These are phyloP conservation scores for Serpula lacrymans DNA, from an alignment of 768 basidiomycete genomes.

Conservation along the genomic window DNA sequence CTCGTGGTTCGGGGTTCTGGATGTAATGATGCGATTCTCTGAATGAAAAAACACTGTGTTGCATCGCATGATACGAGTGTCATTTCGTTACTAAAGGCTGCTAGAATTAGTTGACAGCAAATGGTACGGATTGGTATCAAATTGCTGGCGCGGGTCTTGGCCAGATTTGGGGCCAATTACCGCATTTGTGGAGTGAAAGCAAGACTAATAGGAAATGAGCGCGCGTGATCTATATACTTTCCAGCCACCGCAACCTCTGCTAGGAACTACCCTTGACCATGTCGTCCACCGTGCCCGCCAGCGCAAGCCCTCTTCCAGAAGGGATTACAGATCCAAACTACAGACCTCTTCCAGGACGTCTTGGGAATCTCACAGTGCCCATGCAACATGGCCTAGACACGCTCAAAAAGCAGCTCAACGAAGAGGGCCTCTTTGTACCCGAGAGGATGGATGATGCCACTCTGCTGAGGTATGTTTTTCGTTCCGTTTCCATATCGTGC, in stretches of 20 bases:
- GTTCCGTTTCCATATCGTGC: not conserved
- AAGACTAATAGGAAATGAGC: too few relatives aligned
- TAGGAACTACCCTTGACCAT: slow-evolving; percentile 18
- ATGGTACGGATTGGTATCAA: too few relatives aligned
- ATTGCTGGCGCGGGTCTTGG: too few relatives aligned
- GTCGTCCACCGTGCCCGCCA: slow-evolving; percentile 35
- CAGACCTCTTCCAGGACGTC: slow-evolving; percentile 64
- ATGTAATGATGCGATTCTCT: slow-evolving; percentile 30
- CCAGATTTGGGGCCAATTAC: too few relatives aligned
- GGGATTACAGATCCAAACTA: slow-evolving; percentile 64
- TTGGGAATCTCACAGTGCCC: slow-evolving; percentile 69
- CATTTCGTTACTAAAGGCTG: too few relatives aligned
- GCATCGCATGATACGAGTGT: too few relatives aligned
- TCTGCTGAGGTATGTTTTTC: slow-evolving; percentile 53
- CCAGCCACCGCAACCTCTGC: not conserved
- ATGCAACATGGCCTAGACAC: slow-evolving; percentile 68
- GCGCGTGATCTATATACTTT: too few relatives aligned
- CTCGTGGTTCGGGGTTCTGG: slow-evolving; percentile 30
- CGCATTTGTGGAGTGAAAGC: too few relatives aligned
- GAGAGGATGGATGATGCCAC: slow-evolving; percentile 69
- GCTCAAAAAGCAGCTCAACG: slow-evolving; percentile 61
- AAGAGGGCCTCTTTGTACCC: slow-evolving; percentile 55
- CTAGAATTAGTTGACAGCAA: too few relatives aligned
- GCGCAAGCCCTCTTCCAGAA: slow-evolving; percentile 51
- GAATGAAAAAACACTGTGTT: too few relatives aligned